Base-by-base conservation (phyloP, 345 rosid genomes). In the Angophora floribunda region DNA sequence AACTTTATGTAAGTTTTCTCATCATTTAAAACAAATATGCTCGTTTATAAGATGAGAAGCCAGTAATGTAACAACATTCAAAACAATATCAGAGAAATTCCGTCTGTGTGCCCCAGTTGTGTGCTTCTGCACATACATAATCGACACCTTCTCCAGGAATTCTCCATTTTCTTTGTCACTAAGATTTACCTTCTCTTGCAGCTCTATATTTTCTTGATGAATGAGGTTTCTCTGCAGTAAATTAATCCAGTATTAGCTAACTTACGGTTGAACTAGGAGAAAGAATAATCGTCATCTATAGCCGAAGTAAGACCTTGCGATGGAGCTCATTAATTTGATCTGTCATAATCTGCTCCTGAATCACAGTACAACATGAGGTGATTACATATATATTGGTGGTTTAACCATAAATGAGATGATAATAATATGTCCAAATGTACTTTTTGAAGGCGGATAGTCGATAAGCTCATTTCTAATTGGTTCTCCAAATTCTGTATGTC, bases 181-280 rank as follows among this genome's bases (percentile, higher is more conserved):
- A 52, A 49, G 85, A 24, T 88, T 52, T 26, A 86, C 82, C 89
- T 49, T 88, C 89, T 85, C 85, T 3, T 67, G 79, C 36, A 85
- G n/a, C 63, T 88, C 87, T 10, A 61, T 41, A 65, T 85, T 88
- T 85, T 88, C 89, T 85, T 88, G 89, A 79, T 52, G 24, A 55
- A 87, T 50, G 61, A 24, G 89, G 75, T 53, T 52, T 53, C 67
- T 53, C 89, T 79, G 67, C 51, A 41, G 47, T 36, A 52, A 57
- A 16, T 44, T 24, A 87, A 53, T 51, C 41, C 8, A 49, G 26
- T 52, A 28, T 44, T 11, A 45, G 12, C 47, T 51, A 12, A 28
- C 61, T 30, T 44, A 52, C 11, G 50, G 44, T 63, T 10, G 28
- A 7, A 51, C 44, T 28, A 63, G 79, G 52, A 19, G 63, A 79